Evolutionary conservation across 208 protist genomes (phyloP).

Genomic region (Endotrypanum monterogeii): DNA sequence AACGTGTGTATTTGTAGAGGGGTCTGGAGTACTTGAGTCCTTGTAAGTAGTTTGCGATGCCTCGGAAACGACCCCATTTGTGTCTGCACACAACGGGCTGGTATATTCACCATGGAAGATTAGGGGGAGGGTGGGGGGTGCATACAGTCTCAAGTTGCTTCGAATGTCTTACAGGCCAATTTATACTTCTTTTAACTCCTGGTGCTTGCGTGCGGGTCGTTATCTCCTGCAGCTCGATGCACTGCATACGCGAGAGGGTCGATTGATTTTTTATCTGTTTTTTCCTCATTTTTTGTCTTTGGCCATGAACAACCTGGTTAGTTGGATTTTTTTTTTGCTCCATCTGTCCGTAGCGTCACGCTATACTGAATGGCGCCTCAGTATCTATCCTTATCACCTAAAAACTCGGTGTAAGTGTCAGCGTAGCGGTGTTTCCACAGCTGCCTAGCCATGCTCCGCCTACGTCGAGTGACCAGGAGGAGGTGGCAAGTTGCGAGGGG

Average conservation of each 20-base stretch:
- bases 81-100: too few relatives aligned
- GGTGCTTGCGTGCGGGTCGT: slow-evolving; percentile 26
- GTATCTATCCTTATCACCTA: slow-evolving; percentile 27
- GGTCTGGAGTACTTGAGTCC: too few relatives aligned
- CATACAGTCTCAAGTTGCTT: background rate
- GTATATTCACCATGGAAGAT: background rate
- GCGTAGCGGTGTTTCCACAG: slow-evolving; percentile 17
- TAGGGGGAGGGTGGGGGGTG: slow-evolving; percentile 1
- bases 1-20: too few relatives aligned
- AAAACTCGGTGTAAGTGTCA: slow-evolving; percentile 24
- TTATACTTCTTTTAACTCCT: slow-evolving; percentile 13
- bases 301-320: slow-evolving; percentile 12
- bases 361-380: slow-evolving; percentile 20
- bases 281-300: too few relatives aligned
- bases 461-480: slow-evolving; percentile 4
- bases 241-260: slow-evolving; percentile 17
- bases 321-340: slow-evolving; percentile 19
- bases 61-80: slow-evolving; percentile 16
- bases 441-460: slow-evolving; percentile 16
- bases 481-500: too few relatives aligned
- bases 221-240: slow-evolving; percentile 19
- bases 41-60: background rate
- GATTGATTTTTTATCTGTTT: slow-evolving; percentile 26
- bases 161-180: slow-evolving; percentile 13
- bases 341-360: slow-evolving; percentile 22